Evolutionary conservation across 768 basidiomycete genomes (phyloP), one percentile per base, ranked within the genome.

Genomic region (Coprinellus micaceus): DNA sequence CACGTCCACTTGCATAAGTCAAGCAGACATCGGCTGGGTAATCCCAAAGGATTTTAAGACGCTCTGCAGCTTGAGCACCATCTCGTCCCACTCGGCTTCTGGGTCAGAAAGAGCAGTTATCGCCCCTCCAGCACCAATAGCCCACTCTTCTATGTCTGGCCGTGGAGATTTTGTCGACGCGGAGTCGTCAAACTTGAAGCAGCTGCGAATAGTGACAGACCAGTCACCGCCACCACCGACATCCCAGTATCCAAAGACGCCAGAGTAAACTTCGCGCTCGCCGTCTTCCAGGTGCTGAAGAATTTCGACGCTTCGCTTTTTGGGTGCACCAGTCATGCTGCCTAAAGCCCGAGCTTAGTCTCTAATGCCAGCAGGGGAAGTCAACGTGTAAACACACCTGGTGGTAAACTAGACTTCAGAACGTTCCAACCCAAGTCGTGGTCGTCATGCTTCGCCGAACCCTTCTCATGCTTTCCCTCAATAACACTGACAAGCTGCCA

Each of bases 321-420:
- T 98, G 0, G 95, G 95, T 0, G 95, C 95, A 33, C 95, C 95
- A 2, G 95, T 98, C 95, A 98, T 98, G 57, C 92, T 94, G 1
- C 94, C 93, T 94, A 58, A 43, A n/a, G n/a, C n/a, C n/a, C 45
- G 52, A 36, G 45, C 6, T 12, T 29, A 19, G 54, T 11, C 21
- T 41, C 15, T 24, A 50, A 19, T n/a, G 17, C 28, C 7, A 29
- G 3, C 1, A 43, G 13, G 43, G 24, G 2, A 52, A 26, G 10
- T 19, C 9, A 19, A 17, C 17, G 19, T 6, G 30, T n/a, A 39
- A 40, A 39, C 74, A 61, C 51, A 89, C 94, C 94, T 53, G 95
- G 94, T 15, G 95, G 95, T 53, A 97, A 78, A 71, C 91, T 88
- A 47, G 78, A 75, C 58, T 78, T 80, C 53, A 98, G 74, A 22